Evolutionary conservation across 2,329 filamentous ascomycete species (phyloP), one percentile per base, ranked within the genome.

Genomic region (Xylaria sp.): DNA sequence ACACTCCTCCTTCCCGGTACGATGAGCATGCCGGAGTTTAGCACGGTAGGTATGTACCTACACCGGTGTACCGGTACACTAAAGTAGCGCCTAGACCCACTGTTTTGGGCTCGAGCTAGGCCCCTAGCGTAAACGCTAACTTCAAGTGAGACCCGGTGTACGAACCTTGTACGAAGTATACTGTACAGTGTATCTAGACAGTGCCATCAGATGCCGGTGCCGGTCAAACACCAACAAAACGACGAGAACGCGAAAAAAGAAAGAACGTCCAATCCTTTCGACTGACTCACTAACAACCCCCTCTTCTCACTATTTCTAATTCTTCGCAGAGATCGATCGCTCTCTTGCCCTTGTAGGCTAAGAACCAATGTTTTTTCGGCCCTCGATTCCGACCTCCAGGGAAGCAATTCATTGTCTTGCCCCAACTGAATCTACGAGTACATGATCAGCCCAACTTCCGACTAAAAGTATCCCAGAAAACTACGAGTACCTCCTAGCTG

Each of bases 301-400:
- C 13, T 44, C n/a, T 44, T n/a, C 10, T 7, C 13, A n/a, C 7
- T 47, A 18, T 47, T 16, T 16, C 44, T 16, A 7, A 49, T 54
- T 23, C 34, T 57, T 35, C 19, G 52, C 49, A 3, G 19, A 18
- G 19, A 44, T 56, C n/a, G 52, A 46, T 55, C 30, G 18, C 16
- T 37, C 55, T 23, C 4, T 56, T 60, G 34, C 63, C 57, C 47
- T 59, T 63, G 23, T 8, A 8, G 63, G 34, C 54, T 64, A 63
- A 52, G 30, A 42, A 34, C 34, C 30, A 44, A 47, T 48, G 42
- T 23, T 39, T 37, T 44, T 35, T 59, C 58, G 42, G 47, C 47
- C 55, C 47, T 35, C 52, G 58, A 58, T 10, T 42, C 30, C 48
- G 9, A 13, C 11, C 37, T 10, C 11, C 37, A 10, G 37, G 4